Base-by-base conservation (phyloP, 1,284 basidiomycete genomes). In the Amylostereum areolatum region DNA sequence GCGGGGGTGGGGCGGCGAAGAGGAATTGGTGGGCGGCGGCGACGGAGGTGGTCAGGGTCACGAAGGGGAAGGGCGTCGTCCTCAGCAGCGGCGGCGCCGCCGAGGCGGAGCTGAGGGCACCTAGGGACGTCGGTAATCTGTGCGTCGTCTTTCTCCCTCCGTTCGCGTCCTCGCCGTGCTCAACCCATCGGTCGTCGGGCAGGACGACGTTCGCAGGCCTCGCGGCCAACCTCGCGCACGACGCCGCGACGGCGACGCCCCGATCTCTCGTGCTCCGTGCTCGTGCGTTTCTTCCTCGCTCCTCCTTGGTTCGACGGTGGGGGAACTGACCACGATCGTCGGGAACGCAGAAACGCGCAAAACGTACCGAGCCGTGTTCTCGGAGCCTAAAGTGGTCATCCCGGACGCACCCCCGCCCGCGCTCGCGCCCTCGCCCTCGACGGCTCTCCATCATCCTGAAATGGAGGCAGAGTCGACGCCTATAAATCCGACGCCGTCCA, bases 21-120 rank as follows among this genome's bases (percentile, higher is more conserved):
- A 66, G 85, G 43, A 88, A 90, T 52, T 92, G 89, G 89, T 92
- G 89, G 85, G 83, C 85, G 0, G 74, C 80, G 0, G 80, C 86
- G 12, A 70, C 83, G 33, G 89, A 92, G 61, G 69, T 92, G 3
- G 73, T 80, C 10, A 73, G 89, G 1, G 86, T 88, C 1, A 85
- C 86, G 7, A 88, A 88, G 56, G 89, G 88, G 3, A 87, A 81
- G 60, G 83, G 81, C 0, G 60, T 92, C 34, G 63, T 91, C 11
- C 70, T 90, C 3, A 84, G 80, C 51, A 76, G 86, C 5, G 85
- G 86, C 0, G 80, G 78, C 0, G 62, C 72, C 10, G 67, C 68
- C 10, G 74, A 80, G 41, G 70, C 70, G 3, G 82, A 89, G 61
- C 63, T 87, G 45, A 73, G 89, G 49, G 81, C 78, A 2, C 83